A percentile compares a stretch with the other conserved stretches of the same genome.
These are phyloP conservation scores for Phyllosticta citrichinensis DNA, from an alignment of 2,329 filamentous ascomycete genomes.

Conservation along the genomic window DNA sequence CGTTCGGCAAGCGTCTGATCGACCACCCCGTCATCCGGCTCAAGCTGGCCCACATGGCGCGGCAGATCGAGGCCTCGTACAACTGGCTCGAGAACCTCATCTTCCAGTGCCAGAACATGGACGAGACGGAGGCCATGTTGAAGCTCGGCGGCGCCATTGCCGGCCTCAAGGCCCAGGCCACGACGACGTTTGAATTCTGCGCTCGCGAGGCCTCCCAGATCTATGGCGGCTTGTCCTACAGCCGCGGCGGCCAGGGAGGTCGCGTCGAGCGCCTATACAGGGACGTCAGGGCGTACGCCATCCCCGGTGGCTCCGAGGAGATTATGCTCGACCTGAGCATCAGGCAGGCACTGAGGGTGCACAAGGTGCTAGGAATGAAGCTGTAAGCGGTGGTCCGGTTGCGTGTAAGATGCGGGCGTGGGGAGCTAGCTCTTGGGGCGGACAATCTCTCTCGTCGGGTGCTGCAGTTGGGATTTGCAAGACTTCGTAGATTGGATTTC, in stretches of 20 bases:
- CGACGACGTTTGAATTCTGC: conserved; percentile 94
- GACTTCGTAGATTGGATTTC: not conserved
- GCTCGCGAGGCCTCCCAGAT: conserved; percentile 94
- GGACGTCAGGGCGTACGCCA: conserved; percentile 88
- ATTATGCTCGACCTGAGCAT: conserved; percentile 98
- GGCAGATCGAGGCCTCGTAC: conserved; percentile 94
- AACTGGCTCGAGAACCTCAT: conserved; percentile 94
- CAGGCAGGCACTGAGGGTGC: conserved; percentile 77
- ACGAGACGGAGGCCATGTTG: conserved; percentile 89
- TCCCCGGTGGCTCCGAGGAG: conserved; percentile 92
- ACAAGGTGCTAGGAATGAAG: conserved; percentile 92
- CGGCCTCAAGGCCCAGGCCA: conserved; percentile 85
- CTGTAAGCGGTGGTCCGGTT: conserved; percentile 47
- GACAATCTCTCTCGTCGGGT: not conserved
- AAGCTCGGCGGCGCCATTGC: conserved; percentile 92
- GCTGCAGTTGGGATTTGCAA: not conserved
- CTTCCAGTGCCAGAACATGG: conserved; percentile 88
- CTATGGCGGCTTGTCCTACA: conserved; percentile 90
- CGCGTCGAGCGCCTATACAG: conserved; percentile 93
- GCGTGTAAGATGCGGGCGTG: not conserved
- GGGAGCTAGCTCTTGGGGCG: not conserved
- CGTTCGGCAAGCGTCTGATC: conserved; percentile 93
- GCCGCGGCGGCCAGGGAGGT: conserved; percentile 82
- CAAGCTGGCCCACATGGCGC: conserved; percentile 96
- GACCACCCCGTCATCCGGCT: conserved; percentile 95